A percentile compares a stretch with the other conserved stretches of the same genome.
Conservation (phyloP, 2,329 filamentous ascomycete species). For the Colletotrichum brevisporum region DNA sequence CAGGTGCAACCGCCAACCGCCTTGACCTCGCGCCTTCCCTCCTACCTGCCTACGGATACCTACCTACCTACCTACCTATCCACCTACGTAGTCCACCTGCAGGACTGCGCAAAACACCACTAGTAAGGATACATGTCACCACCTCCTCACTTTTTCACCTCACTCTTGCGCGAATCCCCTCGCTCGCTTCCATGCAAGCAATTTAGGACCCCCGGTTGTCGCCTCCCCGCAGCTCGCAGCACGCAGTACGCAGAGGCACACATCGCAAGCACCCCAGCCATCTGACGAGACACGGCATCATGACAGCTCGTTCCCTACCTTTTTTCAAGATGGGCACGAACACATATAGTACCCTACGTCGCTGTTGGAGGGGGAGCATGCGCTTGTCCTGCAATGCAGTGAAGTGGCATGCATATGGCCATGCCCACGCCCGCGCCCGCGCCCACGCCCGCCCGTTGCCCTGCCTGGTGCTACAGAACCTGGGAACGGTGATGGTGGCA, state of each 20-base stretch:
- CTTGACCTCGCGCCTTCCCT: slow-evolving; percentile 9
- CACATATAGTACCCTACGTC: neutral
- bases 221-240: slow-evolving; percentile 17
- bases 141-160: neutral
- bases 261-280: slow-evolving; percentile 17
- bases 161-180: slow-evolving; percentile 8
- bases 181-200: slow-evolving; percentile 38
- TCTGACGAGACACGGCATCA: slow-evolving; percentile 29
- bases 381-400: slow-evolving; percentile 24
- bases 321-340: neutral
- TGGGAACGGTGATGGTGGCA: slow-evolving; percentile 1
- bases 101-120: slow-evolving; percentile 17
- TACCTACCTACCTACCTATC: neutral
- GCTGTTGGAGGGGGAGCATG: neutral
- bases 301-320: slow-evolving; percentile 19
- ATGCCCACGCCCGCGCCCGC: neutral
- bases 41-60: neutral
- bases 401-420: slow-evolving; percentile 18
- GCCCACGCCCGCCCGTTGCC: slow-evolving; percentile 1
- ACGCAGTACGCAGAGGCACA: neutral
- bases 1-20: slow-evolving; percentile 17
- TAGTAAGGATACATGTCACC: neutral
- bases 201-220: slow-evolving; percentile 22
- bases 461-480: slow-evolving; percentile 20
- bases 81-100: neutral